Percentiles rank a stretch among this genome's conserved stretches.
Evolutionary conservation across 208 protist genomes (phyloP).

Genomic region (Acanthamoeba culbertsoni): DNA sequence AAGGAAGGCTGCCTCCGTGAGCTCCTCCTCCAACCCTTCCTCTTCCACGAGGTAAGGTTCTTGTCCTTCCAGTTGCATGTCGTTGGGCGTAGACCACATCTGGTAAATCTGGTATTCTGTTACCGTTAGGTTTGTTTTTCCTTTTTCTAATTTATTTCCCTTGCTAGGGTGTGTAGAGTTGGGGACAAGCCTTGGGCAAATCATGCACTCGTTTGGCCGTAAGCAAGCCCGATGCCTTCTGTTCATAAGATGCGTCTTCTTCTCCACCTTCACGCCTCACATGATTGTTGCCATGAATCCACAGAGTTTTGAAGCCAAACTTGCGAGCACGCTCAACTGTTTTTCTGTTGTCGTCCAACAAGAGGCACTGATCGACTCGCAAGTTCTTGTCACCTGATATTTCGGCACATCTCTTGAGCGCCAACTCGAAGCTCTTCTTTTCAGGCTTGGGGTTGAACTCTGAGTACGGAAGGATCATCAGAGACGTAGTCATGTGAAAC

Average conservation of each 20-base stretch:
- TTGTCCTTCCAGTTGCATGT: not conserved
- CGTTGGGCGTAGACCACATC: too few species aligned
- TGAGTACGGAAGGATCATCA: not conserved
- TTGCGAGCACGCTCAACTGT: not conserved
- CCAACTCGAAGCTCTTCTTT: not conserved
- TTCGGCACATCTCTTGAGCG: not conserved
- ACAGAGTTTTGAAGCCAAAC: not conserved
- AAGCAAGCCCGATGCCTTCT: not conserved
- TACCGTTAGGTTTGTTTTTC: too few species aligned
- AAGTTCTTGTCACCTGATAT: not conserved
- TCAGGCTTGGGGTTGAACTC: not conserved
- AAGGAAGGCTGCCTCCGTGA: not conserved
- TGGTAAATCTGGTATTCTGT: too few species aligned
- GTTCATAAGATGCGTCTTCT: too few species aligned
- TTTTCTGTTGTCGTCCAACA: not conserved
- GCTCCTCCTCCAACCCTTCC: not conserved
- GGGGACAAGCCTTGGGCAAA: not conserved
- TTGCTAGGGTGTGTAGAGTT: not conserved
- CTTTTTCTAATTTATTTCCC: not conserved
- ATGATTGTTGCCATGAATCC: not conserved
- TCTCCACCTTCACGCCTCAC: not conserved
- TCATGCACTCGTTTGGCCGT: not conserved
- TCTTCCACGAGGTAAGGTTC: not conserved
- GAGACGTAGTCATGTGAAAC: not conserved
- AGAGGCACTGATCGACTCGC: not conserved